Evolutionary conservation across 2,329 filamentous ascomycete species (phyloP).

Genomic region (Chalaropsis thielavioides): DNA sequence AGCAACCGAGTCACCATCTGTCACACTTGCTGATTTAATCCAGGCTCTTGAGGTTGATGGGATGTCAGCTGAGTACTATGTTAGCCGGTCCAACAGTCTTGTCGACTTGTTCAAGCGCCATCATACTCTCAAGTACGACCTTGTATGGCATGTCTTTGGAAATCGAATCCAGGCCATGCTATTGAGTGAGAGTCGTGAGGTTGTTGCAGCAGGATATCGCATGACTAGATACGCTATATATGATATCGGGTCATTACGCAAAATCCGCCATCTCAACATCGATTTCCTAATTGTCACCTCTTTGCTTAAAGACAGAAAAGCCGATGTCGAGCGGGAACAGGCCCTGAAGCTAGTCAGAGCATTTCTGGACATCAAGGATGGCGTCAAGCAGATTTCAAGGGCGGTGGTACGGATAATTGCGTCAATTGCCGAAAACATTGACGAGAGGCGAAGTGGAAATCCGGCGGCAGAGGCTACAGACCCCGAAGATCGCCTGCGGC

Average conservation of each 20-base stretch:
- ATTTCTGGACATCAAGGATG: slow-evolving; percentile 90
- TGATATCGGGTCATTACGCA: slow-evolving; percentile 75
- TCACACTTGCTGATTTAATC: slow-evolving; percentile 75
- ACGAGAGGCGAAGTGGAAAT: slow-evolving; percentile 51
- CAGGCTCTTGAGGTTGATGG: slow-evolving; percentile 79
- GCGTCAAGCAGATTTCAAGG: slow-evolving; percentile 72
- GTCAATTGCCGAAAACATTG: slow-evolving; percentile 74
- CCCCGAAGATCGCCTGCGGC: slow-evolving; percentile 67
- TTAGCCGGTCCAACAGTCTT: slow-evolving; percentile 76
- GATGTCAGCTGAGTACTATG: slow-evolving; percentile 88
- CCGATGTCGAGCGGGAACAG: slow-evolving; percentile 93
- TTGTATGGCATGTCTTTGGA: slow-evolving; percentile 92
- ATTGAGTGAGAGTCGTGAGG: slow-evolving; percentile 85
- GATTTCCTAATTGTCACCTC: slow-evolving; percentile 87
- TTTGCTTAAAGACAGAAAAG: slow-evolving; percentile 86
- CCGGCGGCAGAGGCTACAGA: slow-evolving; percentile 55
- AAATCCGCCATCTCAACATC: slow-evolving; percentile 74
- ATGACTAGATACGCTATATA: slow-evolving; percentile 91
- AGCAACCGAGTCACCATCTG: slow-evolving; percentile 73
- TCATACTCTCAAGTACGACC: slow-evolving; percentile 86
- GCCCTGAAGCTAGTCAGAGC: slow-evolving; percentile 91
- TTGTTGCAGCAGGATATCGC: slow-evolving; percentile 85
- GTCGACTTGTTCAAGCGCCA: slow-evolving; percentile 95
- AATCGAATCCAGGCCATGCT: slow-evolving; percentile 90
- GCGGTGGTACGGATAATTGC: slow-evolving; percentile 80